Evolutionary conservation across 805 yeast species (phyloP).

Genomic region (Saccharomycopsis sp.): DNA sequence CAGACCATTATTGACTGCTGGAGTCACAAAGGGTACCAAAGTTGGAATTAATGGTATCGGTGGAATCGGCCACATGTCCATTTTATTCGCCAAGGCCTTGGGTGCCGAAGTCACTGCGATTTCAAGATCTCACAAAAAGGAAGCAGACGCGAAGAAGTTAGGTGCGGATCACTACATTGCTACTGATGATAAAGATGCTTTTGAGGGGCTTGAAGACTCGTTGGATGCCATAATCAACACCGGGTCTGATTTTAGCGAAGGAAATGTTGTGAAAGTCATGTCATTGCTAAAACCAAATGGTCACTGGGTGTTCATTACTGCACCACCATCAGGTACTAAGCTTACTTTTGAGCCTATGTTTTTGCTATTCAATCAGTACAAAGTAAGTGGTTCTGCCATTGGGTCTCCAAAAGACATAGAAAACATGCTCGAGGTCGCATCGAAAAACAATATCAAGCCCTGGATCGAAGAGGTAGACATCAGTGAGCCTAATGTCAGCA

Average conservation of each 20-base stretch:
- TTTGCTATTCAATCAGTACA: slow-evolving; percentile 2
- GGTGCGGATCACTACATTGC: slow-evolving; percentile 45
- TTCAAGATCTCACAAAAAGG: slow-evolving; percentile 38
- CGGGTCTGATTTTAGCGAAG: slow-evolving; percentile 31
- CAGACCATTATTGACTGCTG: slow-evolving; percentile 34
- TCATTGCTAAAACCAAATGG: slow-evolving; percentile 26
- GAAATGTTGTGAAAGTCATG: slow-evolving; percentile 19
- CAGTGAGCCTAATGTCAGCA: slow-evolving; percentile 35
- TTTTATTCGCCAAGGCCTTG: slow-evolving; percentile 42
- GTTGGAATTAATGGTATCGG: slow-evolving; percentile 40
- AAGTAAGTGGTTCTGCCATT: slow-evolving; percentile 30
- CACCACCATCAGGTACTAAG: slow-evolving; percentile 14
- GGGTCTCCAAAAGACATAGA: slow-evolving; percentile 42
- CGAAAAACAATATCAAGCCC: slow-evolving; percentile 39
- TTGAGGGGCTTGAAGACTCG: slow-evolving; percentile 26
- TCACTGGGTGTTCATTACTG: slow-evolving; percentile 25
- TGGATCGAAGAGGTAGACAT: slow-evolving; percentile 49
- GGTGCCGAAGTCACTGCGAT: slow-evolving; percentile 46
- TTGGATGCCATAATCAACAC: slow-evolving; percentile 40
- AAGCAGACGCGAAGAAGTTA: slow-evolving; percentile 34
- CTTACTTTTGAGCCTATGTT: slow-evolving; percentile 11
- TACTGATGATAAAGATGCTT: slow-evolving; percentile 35
- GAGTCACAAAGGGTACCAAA: slow-evolving; percentile 30
- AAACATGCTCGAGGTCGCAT: slow-evolving; percentile 43
- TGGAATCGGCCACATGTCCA: slow-evolving; percentile 42